Evolutionary conservation across 805 yeast genomes (phyloP).

Genomic region (Nakazawaea anatomiae): DNA sequence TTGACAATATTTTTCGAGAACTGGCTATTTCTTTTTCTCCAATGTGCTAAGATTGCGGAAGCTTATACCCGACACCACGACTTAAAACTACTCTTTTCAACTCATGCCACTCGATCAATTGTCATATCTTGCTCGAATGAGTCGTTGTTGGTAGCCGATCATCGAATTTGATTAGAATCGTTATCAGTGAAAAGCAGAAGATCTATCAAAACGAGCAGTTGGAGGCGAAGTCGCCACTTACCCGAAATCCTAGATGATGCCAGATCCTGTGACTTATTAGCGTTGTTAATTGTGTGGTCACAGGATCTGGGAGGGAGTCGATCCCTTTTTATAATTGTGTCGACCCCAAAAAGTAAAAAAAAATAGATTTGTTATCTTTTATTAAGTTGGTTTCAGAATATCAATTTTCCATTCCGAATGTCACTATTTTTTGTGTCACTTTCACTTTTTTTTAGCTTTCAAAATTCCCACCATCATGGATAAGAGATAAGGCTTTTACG

Average conservation of each 20-base stretch:
- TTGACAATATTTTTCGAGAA: too few species aligned
- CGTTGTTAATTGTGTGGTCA: not conserved
- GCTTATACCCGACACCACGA: too few species aligned
- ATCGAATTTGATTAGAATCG: not conserved
- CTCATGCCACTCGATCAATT: too few species aligned
- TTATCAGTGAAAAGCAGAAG: not conserved
- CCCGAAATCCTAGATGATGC: not conserved
- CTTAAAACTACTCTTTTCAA: too few species aligned
- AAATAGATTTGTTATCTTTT: not conserved
- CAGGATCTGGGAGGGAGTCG: slow-evolving; percentile 1
- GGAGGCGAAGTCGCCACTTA: not conserved
- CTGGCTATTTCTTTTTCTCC: too few species aligned
- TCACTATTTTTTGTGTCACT: not conserved
- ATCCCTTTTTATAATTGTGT: not conserved
- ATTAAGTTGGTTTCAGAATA: not conserved
- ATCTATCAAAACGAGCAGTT: not conserved
- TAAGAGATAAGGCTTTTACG: too few species aligned
- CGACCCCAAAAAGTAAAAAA: not conserved
- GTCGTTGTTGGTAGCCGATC: not conserved
- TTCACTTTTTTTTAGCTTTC: too few species aligned
- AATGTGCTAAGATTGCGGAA: too few species aligned
- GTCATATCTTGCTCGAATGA: too few species aligned
- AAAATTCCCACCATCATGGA: too few species aligned
- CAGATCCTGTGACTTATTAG: not conserved
- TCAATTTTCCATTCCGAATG: not conserved